Conservation (phyloP, 306 rosid species). For the Crotalaria pallida region DNA sequence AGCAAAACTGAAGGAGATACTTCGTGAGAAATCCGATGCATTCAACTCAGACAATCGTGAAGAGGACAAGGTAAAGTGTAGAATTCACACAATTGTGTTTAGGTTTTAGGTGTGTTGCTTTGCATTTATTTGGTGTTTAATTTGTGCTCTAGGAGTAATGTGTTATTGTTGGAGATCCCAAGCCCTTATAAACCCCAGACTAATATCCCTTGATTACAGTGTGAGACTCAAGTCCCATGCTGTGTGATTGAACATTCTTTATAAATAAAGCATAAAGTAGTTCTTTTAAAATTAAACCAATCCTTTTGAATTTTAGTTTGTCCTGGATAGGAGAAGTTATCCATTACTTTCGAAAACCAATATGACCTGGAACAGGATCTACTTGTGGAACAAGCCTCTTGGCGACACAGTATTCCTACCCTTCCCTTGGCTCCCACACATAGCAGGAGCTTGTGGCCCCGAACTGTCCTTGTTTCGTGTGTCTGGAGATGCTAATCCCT, state of each 20-base stretch:
- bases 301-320: neutral
- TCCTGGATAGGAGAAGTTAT: neutral
- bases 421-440: neutral
- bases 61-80: constrained; percentile 63
- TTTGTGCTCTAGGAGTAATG: neutral
- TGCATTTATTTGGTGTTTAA: constrained; percentile 3
- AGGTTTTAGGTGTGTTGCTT: neutral
- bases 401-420: neutral
- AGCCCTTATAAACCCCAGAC: no score
- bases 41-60: constrained; percentile 61
- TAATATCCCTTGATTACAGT: no score
- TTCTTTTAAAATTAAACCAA: neutral
- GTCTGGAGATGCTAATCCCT: neutral
- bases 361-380: neutral
- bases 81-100: neutral
- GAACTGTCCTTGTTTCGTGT: neutral
- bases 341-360: neutral
- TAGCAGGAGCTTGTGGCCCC: neutral
- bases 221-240: no score
- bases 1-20: constrained; percentile 64
- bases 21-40: constrained; percentile 83
- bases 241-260: neutral
- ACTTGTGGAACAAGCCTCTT: neutral
- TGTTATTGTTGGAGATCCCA: no score
- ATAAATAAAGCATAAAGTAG: neutral